Conservation (phyloP, 1,284 basidiomycete genomes). For the Fistulinella cinereoalba region DNA sequence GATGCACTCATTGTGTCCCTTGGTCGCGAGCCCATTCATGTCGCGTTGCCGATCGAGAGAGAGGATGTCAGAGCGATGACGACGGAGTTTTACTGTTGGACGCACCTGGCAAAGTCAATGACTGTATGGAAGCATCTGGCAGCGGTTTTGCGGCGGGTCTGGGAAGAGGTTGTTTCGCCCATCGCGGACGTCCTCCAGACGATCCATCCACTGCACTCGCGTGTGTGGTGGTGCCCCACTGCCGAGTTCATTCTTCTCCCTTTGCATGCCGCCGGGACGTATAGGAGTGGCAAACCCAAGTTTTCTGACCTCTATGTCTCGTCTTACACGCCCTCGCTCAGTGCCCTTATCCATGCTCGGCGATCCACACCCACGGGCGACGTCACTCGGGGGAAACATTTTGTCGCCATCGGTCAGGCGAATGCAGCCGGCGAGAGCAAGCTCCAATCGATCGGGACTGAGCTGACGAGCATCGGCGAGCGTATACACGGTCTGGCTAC, state of each 20-base stretch:
- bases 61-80: neutral
- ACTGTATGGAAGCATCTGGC: neutral
- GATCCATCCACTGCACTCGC: too few relatives aligned
- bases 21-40: neutral
- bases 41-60: neutral
- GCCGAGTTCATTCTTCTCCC: too few relatives aligned
- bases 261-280: too few relatives aligned
- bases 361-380: neutral
- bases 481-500: neutral
- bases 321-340: too few relatives aligned
- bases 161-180: conserved; percentile 25
- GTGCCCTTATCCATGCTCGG: conserved; percentile 22
- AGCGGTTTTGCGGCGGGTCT: conserved; percentile 20
- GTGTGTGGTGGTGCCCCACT: too few relatives aligned
- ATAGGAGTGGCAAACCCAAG: too few relatives aligned
- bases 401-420: neutral
- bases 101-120: neutral
- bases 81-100: neutral
- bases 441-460: neutral
- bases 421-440: neutral
- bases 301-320: too few relatives aligned
- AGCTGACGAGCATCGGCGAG: neutral
- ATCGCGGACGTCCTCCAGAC: conserved; percentile 15
- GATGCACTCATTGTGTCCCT: neutral
- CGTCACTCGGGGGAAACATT: neutral